Percentiles rank a stretch among this genome's conserved stretches.
Evolutionary conservation across 352 stramenopile genomes (phyloP).

Genomic region (Phytophthora tubulina): DNA sequence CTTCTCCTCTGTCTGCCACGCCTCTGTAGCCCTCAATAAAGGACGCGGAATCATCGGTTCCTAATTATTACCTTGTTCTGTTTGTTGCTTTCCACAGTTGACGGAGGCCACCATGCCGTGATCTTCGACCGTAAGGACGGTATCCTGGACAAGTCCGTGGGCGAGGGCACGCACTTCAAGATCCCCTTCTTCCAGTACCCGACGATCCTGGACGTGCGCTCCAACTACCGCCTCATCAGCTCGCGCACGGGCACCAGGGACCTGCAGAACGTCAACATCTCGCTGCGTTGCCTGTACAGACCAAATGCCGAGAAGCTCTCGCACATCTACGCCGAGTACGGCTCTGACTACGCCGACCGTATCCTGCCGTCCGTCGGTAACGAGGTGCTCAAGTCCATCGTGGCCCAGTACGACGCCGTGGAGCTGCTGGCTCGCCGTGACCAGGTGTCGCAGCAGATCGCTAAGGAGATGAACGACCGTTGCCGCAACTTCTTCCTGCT

Average conservation of each 20-base stretch:
- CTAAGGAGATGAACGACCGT: conserved; percentile 96
- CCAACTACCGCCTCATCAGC: conserved; percentile 97
- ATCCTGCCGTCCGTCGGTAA: conserved; percentile 99
- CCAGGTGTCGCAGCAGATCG: conserved; percentile 98
- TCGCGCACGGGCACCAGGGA: conserved; percentile 98
- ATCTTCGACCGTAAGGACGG: conserved; percentile 99
- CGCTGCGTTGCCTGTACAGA: conserved; percentile 95
- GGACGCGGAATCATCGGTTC: background rate
- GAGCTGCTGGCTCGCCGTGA: conserved; percentile 99
- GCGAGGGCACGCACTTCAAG: conserved; percentile 99
- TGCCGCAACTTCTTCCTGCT: conserved; percentile 98
- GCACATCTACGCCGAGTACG: conserved; percentile 98
- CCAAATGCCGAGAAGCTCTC: conserved; percentile 96
- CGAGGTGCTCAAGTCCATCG: conserved; percentile 94
- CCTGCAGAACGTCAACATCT: conserved; percentile 99
- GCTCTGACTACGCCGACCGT: conserved; percentile 98
- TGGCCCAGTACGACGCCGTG: conserved; percentile 99
- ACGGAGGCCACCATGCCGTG: conserved; percentile 98
- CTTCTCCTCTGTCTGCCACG: conserved; percentile 11
- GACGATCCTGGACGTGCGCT: conserved; percentile 98
- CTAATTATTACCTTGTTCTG: conserved; percentile 21
- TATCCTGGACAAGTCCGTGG: conserved; percentile 95
- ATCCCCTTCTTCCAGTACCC: conserved; percentile 99
- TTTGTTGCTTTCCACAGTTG: conserved; percentile 77
- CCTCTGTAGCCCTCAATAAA: background rate